phyloP scores from a whole-genome alignment of 2,329 filamentous ascomycete species.

The Aspergillus jensenii region DNA sequence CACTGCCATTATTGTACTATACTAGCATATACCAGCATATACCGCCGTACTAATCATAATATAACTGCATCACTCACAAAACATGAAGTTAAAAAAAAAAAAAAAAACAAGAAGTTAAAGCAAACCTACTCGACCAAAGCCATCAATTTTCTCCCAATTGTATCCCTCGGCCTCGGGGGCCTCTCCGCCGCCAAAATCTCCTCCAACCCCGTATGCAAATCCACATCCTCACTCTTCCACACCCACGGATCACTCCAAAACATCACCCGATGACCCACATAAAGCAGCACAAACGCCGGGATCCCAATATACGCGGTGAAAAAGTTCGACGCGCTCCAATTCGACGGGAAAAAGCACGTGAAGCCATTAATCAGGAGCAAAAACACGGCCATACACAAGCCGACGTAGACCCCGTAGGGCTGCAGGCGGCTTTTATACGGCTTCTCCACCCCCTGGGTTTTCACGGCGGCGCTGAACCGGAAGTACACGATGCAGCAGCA shows the following conservation, averaged over 20 bases:
- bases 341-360: constrained; percentile 66
- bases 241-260: constrained; percentile 54
- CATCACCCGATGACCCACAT: constrained; percentile 52
- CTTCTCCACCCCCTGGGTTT: constrained; percentile 48
- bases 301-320: constrained; percentile 67
- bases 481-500: constrained; percentile 63
- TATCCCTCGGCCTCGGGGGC: constrained; percentile 29
- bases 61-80: background rate
- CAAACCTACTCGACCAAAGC: constrained; percentile 27
- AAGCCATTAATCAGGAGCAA: constrained; percentile 76
- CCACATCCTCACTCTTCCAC: constrained; percentile 50
- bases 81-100: too few species aligned
- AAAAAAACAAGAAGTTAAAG: background rate
- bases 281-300: constrained; percentile 59
- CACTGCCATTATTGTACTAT: background rate
- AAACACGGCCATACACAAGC: constrained; percentile 47
- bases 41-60: background rate
- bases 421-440: constrained; percentile 58
- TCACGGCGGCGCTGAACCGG: constrained; percentile 55
- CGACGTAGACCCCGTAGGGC: constrained; percentile 63
- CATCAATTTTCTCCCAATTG: constrained; percentile 34
- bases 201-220: constrained; percentile 55
- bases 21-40: background rate
- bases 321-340: constrained; percentile 65
- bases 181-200: constrained; percentile 51